A percentile compares a stretch with the other conserved stretches of the same genome.
Conservation (phyloP, 2,329 filamentous ascomycete genomes). For the Aplosporella prunicola region DNA sequence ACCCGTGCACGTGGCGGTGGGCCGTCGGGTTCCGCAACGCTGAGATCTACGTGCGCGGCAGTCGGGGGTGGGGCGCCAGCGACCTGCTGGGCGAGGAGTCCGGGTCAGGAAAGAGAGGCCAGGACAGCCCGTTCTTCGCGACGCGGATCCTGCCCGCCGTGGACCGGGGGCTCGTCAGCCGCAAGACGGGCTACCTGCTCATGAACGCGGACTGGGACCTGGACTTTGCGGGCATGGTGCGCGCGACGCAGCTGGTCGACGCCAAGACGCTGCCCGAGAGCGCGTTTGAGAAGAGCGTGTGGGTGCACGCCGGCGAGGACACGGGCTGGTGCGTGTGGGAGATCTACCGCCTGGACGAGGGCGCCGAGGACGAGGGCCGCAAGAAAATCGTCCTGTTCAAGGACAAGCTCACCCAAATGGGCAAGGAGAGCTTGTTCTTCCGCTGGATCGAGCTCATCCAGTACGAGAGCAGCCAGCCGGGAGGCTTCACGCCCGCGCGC, state of each 20-base stretch:
- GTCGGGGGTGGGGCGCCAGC: conserved; percentile 59
- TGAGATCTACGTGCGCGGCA: conserved; percentile 75
- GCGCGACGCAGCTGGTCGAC: conserved; percentile 61
- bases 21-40: conserved; percentile 64
- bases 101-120: conserved; percentile 35
- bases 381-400: conserved; percentile 74
- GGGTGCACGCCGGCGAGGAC: conserved; percentile 24
- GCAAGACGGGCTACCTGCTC: conserved; percentile 81
- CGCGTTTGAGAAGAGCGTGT: conserved; percentile 61
- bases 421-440: conserved; percentile 84
- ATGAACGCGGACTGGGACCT: conserved; percentile 81
- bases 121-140: conserved; percentile 49
- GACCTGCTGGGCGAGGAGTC: conserved; percentile 41
- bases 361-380: conserved; percentile 51
- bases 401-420: conserved; percentile 62
- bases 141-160: conserved; percentile 59
- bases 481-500: conserved; percentile 65
- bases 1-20: conserved; percentile 65
- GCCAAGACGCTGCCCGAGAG: conserved; percentile 49
- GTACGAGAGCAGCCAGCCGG: conserved; percentile 70
- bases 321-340: conserved; percentile 57
- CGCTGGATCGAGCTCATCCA: conserved; percentile 89
- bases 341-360: conserved; percentile 41
- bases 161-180: conserved; percentile 52
- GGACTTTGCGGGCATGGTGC: conserved; percentile 73